Percentiles rank a stretch among this genome's conserved stretches.
phyloP scores from a whole-genome alignment of 768 basidiomycete species.

The Dacryopinax spathularia region DNA sequence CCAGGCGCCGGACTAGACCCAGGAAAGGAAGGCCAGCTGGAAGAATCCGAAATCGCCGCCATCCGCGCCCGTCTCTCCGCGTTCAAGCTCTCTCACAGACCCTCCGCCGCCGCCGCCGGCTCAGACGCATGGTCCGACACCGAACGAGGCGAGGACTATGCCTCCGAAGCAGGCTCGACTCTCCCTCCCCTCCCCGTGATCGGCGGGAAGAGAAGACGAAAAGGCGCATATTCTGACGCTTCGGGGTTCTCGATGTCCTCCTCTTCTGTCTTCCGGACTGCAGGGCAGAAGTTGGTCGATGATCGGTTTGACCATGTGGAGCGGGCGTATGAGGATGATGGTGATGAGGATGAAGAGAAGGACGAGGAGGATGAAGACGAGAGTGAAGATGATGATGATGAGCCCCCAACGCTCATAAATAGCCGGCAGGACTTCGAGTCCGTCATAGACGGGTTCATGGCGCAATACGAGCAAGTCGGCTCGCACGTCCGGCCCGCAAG shows the following conservation, averaged over 20 bases:
- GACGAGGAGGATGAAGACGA: too few species aligned
- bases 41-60: slow-evolving; percentile 27
- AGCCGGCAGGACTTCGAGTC: slow-evolving; percentile 76
- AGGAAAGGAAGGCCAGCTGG: slow-evolving; percentile 19
- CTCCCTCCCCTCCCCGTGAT: slow-evolving; percentile 65
- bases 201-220: slow-evolving; percentile 58
- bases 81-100: slow-evolving; percentile 50
- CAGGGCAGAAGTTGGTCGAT: slow-evolving; percentile 74
- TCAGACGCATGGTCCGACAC: slow-evolving; percentile 18
- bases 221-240: slow-evolving; percentile 58
- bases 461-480: slow-evolving; percentile 80
- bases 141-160: slow-evolving; percentile 41
- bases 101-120: too few species aligned
- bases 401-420: slow-evolving; percentile 60
- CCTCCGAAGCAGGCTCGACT: slow-evolving; percentile 23
- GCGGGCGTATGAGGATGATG: slow-evolving; percentile 39
- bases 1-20: slow-evolving; percentile 17
- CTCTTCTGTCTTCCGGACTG: slow-evolving; percentile 87
- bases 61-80: slow-evolving; percentile 74
- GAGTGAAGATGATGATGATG: slow-evolving; percentile 36
- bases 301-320: slow-evolving; percentile 86
- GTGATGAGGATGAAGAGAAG: slow-evolving; percentile 29
- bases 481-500: slow-evolving; percentile 57
- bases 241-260: slow-evolving; percentile 97
- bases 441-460: slow-evolving; percentile 88